Evolutionary conservation across 352 stramenopile genomes (phyloP).

Genomic region (Phytophthora cryptogea): DNA sequence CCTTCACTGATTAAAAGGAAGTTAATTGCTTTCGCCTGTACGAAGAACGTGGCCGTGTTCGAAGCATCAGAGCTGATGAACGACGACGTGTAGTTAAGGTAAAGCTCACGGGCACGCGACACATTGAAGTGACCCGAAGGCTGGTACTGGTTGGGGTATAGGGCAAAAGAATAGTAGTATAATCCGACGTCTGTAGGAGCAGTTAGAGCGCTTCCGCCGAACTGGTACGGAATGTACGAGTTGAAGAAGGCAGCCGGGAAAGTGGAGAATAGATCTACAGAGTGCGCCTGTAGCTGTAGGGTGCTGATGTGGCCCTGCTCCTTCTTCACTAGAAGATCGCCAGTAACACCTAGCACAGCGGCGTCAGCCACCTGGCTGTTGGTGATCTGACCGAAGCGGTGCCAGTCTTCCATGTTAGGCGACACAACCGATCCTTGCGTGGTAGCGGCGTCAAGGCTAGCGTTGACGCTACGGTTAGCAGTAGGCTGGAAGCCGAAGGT

Average conservation of each 20-base stretch:
- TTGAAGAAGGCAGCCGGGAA: no score
- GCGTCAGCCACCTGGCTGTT: neutral
- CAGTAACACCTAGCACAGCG: neutral
- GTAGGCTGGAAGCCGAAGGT: conserved; percentile 19
- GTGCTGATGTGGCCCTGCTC: conserved; percentile 4
- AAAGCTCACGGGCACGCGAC: conserved; percentile 14
- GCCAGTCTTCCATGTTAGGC: neutral
- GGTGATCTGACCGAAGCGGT: neutral
- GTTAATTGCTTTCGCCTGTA: conserved; percentile 18
- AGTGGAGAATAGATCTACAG: conserved; percentile 14
- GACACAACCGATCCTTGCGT: neutral
- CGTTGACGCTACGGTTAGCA: conserved; percentile 9
- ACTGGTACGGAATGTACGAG: conserved; percentile 16
- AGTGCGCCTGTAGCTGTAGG: conserved; percentile 18
- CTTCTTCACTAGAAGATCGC: neutral
- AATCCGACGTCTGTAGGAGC: neutral
- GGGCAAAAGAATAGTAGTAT: neutral
- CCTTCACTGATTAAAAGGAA: conserved; percentile 16
- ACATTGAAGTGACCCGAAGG: conserved; percentile 20
- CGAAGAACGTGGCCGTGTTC: conserved; percentile 14
- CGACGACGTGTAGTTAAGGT: conserved; percentile 13
- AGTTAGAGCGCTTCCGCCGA: neutral
- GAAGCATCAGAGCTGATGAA: conserved; percentile 6
- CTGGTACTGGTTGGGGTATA: conserved; percentile 7
- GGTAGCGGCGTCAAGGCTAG: no score